phyloP scores from a whole-genome alignment of 2,329 filamentous ascomycete genomes.

The Rutstroemia sydowiana region DNA sequence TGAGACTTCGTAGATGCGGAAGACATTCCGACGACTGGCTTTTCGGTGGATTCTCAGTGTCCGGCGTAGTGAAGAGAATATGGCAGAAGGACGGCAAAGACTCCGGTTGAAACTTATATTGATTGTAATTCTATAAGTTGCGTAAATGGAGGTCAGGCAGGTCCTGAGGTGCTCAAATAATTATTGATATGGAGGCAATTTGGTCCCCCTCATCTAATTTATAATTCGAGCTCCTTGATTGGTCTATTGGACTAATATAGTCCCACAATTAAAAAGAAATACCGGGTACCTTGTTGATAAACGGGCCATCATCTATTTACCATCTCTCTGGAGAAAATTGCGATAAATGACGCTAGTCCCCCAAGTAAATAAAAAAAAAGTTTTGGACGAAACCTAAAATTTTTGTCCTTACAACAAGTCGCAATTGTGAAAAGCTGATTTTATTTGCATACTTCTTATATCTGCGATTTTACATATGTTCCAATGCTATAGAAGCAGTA shows the following conservation, averaged over 20 bases:
- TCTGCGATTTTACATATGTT: slow-evolving; percentile 25
- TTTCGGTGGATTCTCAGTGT: slow-evolving; percentile 11
- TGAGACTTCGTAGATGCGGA: slow-evolving; percentile 2
- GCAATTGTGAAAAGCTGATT: not conserved
- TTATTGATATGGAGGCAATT: too few species aligned
- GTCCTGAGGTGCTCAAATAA: too few species aligned
- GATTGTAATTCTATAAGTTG: too few species aligned
- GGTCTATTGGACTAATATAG: too few species aligned
- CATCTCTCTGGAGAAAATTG: not conserved
- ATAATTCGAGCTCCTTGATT: too few species aligned
- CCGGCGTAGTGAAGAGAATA: slow-evolving; percentile 9
- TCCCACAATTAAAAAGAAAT: too few species aligned
- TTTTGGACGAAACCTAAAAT: not conserved
- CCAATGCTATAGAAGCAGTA: not conserved
- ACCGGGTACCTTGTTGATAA: too few species aligned
- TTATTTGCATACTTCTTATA: not conserved
- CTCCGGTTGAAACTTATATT: not conserved
- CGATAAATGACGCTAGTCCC: not conserved
- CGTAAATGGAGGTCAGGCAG: too few species aligned
- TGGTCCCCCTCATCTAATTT: too few species aligned
- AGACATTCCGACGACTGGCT: slow-evolving; percentile 15
- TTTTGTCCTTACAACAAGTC: not conserved
- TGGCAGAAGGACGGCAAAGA: slow-evolving; percentile 10
- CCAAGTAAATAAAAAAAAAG: not conserved
- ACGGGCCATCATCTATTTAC: too few species aligned